Percentiles rank a stretch among this genome's conserved stretches.
phyloP scores from a whole-genome alignment of 148 eudicot species.

The Gaultheria prostrata region DNA sequence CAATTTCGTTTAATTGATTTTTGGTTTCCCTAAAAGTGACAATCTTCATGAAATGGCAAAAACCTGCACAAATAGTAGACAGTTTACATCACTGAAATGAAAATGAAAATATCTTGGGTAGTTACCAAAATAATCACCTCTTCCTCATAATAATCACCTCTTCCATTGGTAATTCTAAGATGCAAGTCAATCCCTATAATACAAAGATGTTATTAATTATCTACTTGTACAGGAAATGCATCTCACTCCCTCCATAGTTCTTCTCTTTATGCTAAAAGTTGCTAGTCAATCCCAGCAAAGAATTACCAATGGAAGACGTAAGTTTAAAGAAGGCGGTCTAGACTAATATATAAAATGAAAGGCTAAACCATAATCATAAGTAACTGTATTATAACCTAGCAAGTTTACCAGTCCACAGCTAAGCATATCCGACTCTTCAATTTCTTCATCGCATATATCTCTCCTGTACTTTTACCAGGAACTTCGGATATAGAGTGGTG shows the following conservation, averaged over 20 bases:
- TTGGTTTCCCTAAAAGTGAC: background rate
- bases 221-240: background rate
- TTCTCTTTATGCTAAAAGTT: background rate
- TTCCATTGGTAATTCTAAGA: no score
- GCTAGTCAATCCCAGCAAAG: background rate
- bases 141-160: no score
- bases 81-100: background rate
- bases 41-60: background rate
- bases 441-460: slow-evolving; percentile 70
- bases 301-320: background rate
- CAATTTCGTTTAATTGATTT: no score
- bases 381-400: background rate
- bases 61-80: background rate
- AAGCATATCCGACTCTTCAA: slow-evolving; percentile 73
- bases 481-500: background rate
- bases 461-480: slow-evolving; percentile 51
- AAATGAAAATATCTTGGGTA: background rate
- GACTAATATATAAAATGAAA: background rate
- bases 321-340: background rate
- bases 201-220: background rate
- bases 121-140: background rate
- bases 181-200: no score
- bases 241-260: background rate
- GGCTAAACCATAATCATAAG: background rate
- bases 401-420: slow-evolving; percentile 64